Base-by-base conservation (phyloP, 2,329 filamentous ascomycete genomes). In the Diaporthe sp. region DNA sequence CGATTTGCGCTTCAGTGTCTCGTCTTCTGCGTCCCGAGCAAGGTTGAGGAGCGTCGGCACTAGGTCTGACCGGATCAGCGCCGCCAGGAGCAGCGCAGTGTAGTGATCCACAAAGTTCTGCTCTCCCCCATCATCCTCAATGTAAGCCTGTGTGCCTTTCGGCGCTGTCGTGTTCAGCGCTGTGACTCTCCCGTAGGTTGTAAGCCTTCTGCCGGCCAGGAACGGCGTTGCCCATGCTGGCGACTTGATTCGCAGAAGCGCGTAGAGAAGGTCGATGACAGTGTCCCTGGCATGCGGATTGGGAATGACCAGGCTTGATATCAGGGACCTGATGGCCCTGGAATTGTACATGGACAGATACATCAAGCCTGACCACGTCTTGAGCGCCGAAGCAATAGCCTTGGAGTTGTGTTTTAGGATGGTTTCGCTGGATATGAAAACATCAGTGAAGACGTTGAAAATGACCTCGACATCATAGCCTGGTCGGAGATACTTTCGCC, bases 191-290 rank as follows among this genome's bases (percentile, higher is more conserved):
- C 96, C 96, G 82, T 99, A 99, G 0, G 97, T 99, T 0, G 97
- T 99, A 62, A 99, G 87, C 76, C 97, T 90, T 78, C 97, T 91
- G 10, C 97, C 97, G 49, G 97, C 97, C 62, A 99, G 89, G 82
- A 98, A 99, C 0, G 96, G 97, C 0, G 95, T 96, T 10, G 97
- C 97, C 97, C 97, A 99, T 12, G 95, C 93, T 58, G 97, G 92
- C 75, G 96, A 93, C 79, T 98, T 98, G 81, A 99, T 98, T 49
- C 96, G 92, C 70, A 99, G 84, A 3, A 93, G 82, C 0, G 89
- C 89, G 80, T 97, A 98, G 25, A 99, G 85, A 17, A 99, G 87
- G 82, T 99, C 97, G 76, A 99, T 89, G 25, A 98, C 92, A 0
- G 96, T 93, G 81, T 98, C 95, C 67, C 90, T 87, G 65, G 92